Evolutionary conservation across 257 asterid species (phyloP), one percentile per base, ranked within the genome.

Genomic region (Penstemon eatonii): DNA sequence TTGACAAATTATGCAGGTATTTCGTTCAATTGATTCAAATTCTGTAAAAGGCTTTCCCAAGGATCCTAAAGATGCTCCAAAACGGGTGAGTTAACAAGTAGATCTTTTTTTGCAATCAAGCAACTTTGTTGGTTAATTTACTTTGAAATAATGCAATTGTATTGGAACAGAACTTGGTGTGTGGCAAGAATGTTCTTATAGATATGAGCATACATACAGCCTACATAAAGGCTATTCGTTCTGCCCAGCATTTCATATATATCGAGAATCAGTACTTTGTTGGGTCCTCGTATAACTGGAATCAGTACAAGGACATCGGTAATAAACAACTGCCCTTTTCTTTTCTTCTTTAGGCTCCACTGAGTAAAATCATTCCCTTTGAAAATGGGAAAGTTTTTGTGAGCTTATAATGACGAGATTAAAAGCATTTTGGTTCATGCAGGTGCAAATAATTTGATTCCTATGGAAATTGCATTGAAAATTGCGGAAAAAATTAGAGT

Each of bases 161-260:
- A 44, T 60, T 74, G 58, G 57, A 56, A 73, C 86, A 94, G 99
- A 94, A 94, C 82, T 75, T 94, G 79, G 80, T 85, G 44, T 91
- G 99, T 46, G 99, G 99, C 72, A 94, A 94, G 86, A 94, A 94
- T 73, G 96, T 87, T 46, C 92, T 89, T 68, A 89, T 94, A 54
- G 99, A 94, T 77, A 91, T 89, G 97, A 94, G 99, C 83, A 91
- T 91, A 78, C 99, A 94, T 75, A 79, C 98, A 25, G 97, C 99
- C 51, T 94, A 94, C 45, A 82, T 94, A 54, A 86, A 84, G 79
- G 98, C 98, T 42, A 94, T 94, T 61, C 97, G 99, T 62, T 79
- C 95, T 63, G 98, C 99, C 66, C 99, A 94, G 63, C 97, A 87
- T 80, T 94, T 74, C 82, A 83, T 94, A 72, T 94, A 94, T 78